Evolutionary conservation across 495 filamentous ascomycete species (phyloP).

Genomic region (Cryomyces minteri): DNA sequence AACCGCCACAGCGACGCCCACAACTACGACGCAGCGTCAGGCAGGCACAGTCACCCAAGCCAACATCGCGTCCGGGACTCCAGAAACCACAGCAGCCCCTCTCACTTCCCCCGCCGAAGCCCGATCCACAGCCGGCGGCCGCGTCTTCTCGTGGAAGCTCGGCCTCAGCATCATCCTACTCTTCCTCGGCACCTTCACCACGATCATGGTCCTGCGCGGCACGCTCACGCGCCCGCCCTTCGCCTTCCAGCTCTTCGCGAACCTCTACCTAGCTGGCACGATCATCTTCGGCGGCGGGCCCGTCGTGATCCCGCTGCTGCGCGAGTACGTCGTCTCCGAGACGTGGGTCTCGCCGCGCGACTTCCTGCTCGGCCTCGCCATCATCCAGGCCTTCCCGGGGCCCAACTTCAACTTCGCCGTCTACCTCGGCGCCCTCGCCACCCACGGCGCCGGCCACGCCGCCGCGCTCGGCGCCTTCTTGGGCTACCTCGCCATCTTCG

Average conservation of each 20-base stretch:
- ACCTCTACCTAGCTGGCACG: slow-evolving; percentile 75
- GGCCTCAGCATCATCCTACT: too few relatives aligned
- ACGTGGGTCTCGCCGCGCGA: slow-evolving; percentile 66
- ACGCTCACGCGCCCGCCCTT: slow-evolving; percentile 26
- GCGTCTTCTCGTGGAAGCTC: too few relatives aligned
- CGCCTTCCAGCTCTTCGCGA: slow-evolving; percentile 48
- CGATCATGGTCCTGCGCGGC: slow-evolving; percentile 39
- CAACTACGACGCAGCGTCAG: too few relatives aligned
- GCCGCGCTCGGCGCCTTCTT: slow-evolving; percentile 40
- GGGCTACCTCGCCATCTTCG: slow-evolving; percentile 53
- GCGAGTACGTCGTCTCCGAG: slow-evolving; percentile 60
- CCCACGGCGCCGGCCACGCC: slow-evolving; percentile 19
- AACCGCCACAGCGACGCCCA: too few relatives aligned
- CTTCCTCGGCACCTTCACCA: slow-evolving; percentile 29
- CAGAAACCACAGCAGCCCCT: too few relatives aligned
- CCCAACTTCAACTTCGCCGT: slow-evolving; percentile 85
- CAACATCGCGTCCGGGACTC: too few relatives aligned
- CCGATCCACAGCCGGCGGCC: too few relatives aligned
- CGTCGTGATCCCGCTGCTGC: slow-evolving; percentile 65
- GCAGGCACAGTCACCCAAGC: too few relatives aligned
- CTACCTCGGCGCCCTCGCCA: slow-evolving; percentile 48
- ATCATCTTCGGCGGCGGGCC: slow-evolving; percentile 80
- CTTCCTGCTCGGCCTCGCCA: slow-evolving; percentile 65
- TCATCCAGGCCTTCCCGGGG: slow-evolving; percentile 70
- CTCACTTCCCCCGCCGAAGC: too few relatives aligned